These are phyloP conservation scores for Pascua guehoae DNA, from an alignment of 1,284 basidiomycete genomes.

Conservation along the genomic window DNA sequence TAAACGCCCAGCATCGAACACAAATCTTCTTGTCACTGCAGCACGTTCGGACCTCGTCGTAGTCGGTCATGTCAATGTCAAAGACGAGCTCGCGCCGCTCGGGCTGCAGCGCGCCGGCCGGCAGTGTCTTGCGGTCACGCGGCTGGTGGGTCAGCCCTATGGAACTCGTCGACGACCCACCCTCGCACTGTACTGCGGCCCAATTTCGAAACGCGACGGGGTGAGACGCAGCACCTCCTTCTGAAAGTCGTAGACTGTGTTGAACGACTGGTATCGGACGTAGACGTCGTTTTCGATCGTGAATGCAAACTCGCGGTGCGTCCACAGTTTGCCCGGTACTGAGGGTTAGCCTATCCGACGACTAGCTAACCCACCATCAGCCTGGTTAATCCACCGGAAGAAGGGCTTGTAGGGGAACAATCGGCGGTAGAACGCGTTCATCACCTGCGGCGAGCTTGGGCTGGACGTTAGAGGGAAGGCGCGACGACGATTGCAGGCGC, in stretches of 20 bases:
- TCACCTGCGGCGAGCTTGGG: slow-evolving; percentile 60
- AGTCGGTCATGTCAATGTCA: slow-evolving; percentile 99
- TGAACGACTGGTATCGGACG: slow-evolving; percentile 91
- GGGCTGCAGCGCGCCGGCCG: slow-evolving; percentile 70
- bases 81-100: slow-evolving; percentile 90
- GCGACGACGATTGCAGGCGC: background rate
- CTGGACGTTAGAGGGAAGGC: slow-evolving; percentile 20
- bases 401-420: slow-evolving; percentile 93
- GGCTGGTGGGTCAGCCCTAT: slow-evolving; percentile 61
- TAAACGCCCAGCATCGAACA: slow-evolving; percentile 90
- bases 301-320: slow-evolving; percentile 95
- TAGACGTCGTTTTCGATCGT: slow-evolving; percentile 89
- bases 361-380: slow-evolving; percentile 55
- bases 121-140: slow-evolving; percentile 81
- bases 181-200: slow-evolving; percentile 83
- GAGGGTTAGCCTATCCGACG: background rate
- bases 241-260: slow-evolving; percentile 81
- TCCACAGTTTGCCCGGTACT: slow-evolving; percentile 65
- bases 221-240: slow-evolving; percentile 78
- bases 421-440: slow-evolving; percentile 86
- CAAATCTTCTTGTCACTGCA: slow-evolving; percentile 91
- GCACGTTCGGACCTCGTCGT: slow-evolving; percentile 92
- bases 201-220: slow-evolving; percentile 93
- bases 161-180: too few species aligned
- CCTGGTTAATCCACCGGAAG: slow-evolving; percentile 93